These are phyloP conservation scores for Colletotrichum liaoningense DNA, from an alignment of 2,329 filamentous ascomycete genomes.

Conservation along the genomic window DNA sequence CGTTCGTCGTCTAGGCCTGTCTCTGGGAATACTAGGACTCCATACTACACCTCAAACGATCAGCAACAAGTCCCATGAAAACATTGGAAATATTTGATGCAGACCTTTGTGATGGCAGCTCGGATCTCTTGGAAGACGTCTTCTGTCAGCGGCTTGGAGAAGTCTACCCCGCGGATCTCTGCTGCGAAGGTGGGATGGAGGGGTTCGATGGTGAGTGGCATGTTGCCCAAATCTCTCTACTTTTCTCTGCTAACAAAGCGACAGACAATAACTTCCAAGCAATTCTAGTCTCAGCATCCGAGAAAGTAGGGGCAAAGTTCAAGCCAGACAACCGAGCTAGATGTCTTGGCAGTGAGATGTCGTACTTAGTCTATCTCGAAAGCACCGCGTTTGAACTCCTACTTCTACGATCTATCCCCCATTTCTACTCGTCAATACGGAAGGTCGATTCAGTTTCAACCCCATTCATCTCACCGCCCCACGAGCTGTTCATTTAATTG, in stretches of 20 bases:
- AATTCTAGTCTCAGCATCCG: not conserved
- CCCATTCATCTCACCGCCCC: slow-evolving; percentile 2
- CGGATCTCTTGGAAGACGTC: slow-evolving; percentile 7
- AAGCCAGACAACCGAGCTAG: not conserved
- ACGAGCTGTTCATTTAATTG: slow-evolving; percentile 5
- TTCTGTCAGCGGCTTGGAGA: slow-evolving; percentile 5
- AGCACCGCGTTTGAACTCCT: not conserved
- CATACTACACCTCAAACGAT: slow-evolving; percentile 53
- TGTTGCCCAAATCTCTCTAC: slow-evolving; percentile 1
- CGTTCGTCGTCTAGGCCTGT: slow-evolving; percentile 61
- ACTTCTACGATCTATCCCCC: not conserved
- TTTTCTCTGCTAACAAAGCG: not conserved
- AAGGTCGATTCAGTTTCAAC: not conserved
- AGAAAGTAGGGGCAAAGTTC: not conserved
- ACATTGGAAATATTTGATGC: too few relatives aligned
- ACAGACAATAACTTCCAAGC: not conserved
- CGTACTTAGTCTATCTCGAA: not conserved
- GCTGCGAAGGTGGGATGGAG: slow-evolving; percentile 45
- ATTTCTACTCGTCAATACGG: not conserved
- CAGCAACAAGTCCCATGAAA: not conserved
- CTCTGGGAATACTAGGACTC: slow-evolving; percentile 62
- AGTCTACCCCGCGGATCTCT: slow-evolving; percentile 26
- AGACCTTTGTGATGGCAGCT: slow-evolving; percentile 27
- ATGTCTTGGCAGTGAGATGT: not conserved
- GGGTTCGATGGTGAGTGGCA: slow-evolving; percentile 41